Evolutionary conservation across 257 asterid species (phyloP), one percentile per base, ranked within the genome.

Genomic region (Marsdenia floribunda): DNA sequence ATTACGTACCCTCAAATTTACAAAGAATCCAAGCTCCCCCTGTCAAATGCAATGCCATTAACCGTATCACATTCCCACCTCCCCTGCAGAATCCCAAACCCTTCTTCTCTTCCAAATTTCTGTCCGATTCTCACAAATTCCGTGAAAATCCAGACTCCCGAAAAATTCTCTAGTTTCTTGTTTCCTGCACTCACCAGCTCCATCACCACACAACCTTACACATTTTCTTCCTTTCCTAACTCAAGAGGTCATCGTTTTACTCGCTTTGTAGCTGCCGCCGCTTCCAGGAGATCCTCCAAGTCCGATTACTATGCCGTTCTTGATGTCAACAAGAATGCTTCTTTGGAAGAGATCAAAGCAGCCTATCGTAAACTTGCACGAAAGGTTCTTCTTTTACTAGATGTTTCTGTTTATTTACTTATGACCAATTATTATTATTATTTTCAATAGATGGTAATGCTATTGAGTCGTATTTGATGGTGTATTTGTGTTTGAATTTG

Each of bases 331-430:
- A 89, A 80, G 81, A 90, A 86, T 86, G 98, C 98, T 46, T 80
- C 92, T 77, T 77, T 92, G 87, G 92, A 84, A 74, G 96, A 95
- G 74, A 88, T 95, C 78, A 95, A 95, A 81, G 82, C 96, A 18
- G 83, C 98, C 72, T 95, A 92, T 75, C 97, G 99, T 58, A 89
- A 88, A 63, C 99, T 95, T 76, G 99, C 99, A 79, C 92, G 97
- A 76, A 87, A 90, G 97, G 99, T 94, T 83, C 24, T 6, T 37
- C 47, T 66, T 37, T 59, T 42, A 33, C 12, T 26, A 14, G 10
- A 40, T 60, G 26, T 14, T 73, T 24, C 24, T 52, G 46, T 65
- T 64, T 5, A 47, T 57, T 60, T 40, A 6, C 47, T 16, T 59
- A 10, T 33, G 11, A 37, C 29, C 52, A 33, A 42, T 54, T 68